A percentile compares a stretch with the other conserved stretches of the same genome.
phyloP scores from a whole-genome alignment of 1,284 basidiomycete genomes.

The Heterobasidion parviporum region DNA sequence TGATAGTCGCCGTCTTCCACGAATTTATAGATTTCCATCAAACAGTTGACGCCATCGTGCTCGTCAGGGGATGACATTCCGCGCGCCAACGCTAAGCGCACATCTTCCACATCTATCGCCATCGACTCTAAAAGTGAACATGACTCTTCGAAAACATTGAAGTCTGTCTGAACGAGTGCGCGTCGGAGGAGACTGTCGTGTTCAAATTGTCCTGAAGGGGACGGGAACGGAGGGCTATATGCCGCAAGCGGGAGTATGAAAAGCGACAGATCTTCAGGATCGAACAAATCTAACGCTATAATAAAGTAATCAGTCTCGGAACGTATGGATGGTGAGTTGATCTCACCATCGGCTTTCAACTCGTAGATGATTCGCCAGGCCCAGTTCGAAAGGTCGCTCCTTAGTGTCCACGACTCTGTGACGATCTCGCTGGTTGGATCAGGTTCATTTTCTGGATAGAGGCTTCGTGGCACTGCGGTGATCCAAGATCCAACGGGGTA shows the following conservation, averaged over 20 bases:
- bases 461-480: slow-evolving; percentile 11
- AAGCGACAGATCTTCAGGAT: slow-evolving; percentile 52
- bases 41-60: slow-evolving; percentile 47
- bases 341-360: slow-evolving; percentile 52
- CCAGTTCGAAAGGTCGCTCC: slow-evolving; percentile 64
- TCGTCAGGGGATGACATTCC: slow-evolving; percentile 51
- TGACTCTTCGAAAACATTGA: slow-evolving; percentile 63
- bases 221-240: slow-evolving; percentile 47
- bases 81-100: slow-evolving; percentile 64
- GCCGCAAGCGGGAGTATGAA: slow-evolving; percentile 49
- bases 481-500: slow-evolving; percentile 65
- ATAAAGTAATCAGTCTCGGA: neutral
- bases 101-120: slow-evolving; percentile 65
- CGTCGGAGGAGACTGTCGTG: slow-evolving; percentile 35
- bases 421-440: slow-evolving; percentile 19
- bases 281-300: slow-evolving; percentile 42
- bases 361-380: slow-evolving; percentile 66
- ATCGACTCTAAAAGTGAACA: slow-evolving; percentile 71
- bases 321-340: neutral
- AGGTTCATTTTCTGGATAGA: slow-evolving; percentile 5
- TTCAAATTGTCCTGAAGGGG: slow-evolving; percentile 31
- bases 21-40: slow-evolving; percentile 61
- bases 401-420: slow-evolving; percentile 56
- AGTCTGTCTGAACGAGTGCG: slow-evolving; percentile 55
- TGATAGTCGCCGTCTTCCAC: slow-evolving; percentile 63